phyloP scores from a whole-genome alignment of 108 stramenopile species.

The Nitzschia palea region DNA sequence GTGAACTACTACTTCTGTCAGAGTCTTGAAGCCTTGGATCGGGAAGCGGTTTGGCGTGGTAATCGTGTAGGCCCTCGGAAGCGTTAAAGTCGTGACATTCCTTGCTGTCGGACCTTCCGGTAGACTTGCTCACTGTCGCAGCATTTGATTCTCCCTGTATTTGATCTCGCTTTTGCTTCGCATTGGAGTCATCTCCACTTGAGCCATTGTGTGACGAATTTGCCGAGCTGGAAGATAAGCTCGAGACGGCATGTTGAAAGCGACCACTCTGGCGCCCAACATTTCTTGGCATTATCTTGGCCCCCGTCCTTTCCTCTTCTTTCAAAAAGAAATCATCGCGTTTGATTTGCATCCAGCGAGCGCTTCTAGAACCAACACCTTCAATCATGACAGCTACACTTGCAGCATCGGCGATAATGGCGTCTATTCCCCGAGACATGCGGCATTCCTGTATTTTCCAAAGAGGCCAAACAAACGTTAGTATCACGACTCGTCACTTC shows the following conservation, averaged over 20 bases:
- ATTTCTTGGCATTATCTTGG: constrained; percentile 54
- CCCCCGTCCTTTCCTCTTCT: constrained; percentile 37
- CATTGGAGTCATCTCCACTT: constrained; percentile 46
- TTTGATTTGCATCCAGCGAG: constrained; percentile 79
- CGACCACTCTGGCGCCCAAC: constrained; percentile 51
- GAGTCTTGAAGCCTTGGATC: constrained; percentile 56
- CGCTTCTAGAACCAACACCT: constrained; percentile 71
- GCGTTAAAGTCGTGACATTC: constrained; percentile 25
- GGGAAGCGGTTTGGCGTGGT: constrained; percentile 70
- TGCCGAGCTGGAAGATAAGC: constrained; percentile 67
- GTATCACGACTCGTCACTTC: no score
- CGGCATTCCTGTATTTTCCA: constrained; percentile 57
- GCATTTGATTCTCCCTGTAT: background rate
- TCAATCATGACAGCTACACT: constrained; percentile 86
- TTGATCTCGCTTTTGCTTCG: constrained; percentile 25
- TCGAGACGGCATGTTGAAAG: constrained; percentile 71
- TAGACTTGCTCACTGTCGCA: constrained; percentile 63
- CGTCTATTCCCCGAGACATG: constrained; percentile 76
- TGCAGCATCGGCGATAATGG: constrained; percentile 79
- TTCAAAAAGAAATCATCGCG: constrained; percentile 62
- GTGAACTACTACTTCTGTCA: constrained; percentile 43
- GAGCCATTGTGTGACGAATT: constrained; percentile 59
- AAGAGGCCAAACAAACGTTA: background rate
- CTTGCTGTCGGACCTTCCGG: constrained; percentile 54
- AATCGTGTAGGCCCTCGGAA: constrained; percentile 75